Evolutionary conservation across 441 rosid species (phyloP), one percentile per base, ranked within the genome.

Genomic region (Raphanus hybrid): DNA sequence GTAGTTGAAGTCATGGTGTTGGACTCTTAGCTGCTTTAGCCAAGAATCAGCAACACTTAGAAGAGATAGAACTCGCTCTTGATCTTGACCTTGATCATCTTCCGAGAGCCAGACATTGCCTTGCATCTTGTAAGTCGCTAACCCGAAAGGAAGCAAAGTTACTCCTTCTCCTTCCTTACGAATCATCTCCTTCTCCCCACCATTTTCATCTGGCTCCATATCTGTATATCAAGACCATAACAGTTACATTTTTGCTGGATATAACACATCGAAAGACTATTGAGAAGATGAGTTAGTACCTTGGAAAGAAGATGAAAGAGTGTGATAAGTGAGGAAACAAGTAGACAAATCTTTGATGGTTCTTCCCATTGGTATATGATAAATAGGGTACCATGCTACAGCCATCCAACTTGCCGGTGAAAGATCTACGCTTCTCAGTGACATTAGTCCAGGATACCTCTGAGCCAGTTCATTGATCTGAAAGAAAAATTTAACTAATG

Each of bases 401-500:
- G 99, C 95, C 98, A 96, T 96, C 99, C 99, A 96, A 77, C 97
- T 93, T n/a, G 98, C 99, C 0, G 99, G 99, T 0, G 99, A 96
- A 88, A 96, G 99, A 86, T 96, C 99, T 1, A 96, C 94, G 58
- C 94, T 93, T 84, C 97, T 87, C 81, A 96, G 79, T 1, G 98
- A 87, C 90, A 88, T 89, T 78, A 96, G 81, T 26, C 97, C 98
- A 0, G 92, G 95, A 71, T 78, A 85, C 85, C 85, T 87, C 75
- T 67, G 82, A 81, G 97, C 84, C 64, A 92, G 74, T 74, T 86
- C 97, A 60, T 78, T 91, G 67, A 95, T 89, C 99, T 95, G 89
- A 74, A 81, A 81, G 59, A 64, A 65, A 76, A 69, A 66, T n/a
- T 60, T 3, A 58, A 26, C 74, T 64, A 60, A 7, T 39, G 48